Conservation (phyloP, 1,139 yeast species). For the Zygoascus hellenicus region DNA sequence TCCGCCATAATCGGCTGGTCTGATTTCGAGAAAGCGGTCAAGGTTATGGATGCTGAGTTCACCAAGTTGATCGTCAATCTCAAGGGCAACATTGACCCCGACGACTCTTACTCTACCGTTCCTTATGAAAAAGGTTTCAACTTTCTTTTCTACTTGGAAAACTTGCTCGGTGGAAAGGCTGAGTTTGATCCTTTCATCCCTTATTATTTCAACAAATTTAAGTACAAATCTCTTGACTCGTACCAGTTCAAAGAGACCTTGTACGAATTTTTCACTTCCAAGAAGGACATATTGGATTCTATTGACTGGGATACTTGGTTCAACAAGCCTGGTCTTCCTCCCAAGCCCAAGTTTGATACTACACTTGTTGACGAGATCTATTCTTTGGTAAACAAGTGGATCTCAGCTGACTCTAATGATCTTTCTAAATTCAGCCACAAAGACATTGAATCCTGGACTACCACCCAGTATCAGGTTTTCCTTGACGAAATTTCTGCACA, state of each 20-base stretch:
- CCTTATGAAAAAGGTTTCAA: conserved; percentile 92
- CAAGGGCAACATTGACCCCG: conserved; percentile 65
- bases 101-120: conserved; percentile 79
- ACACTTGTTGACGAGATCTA: conserved; percentile 70
- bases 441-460: conserved; percentile 54
- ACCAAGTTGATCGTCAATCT: conserved; percentile 66
- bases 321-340: conserved; percentile 74
- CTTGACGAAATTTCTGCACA: conserved; percentile 54
- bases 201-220: conserved; percentile 64
- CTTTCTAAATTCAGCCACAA: conserved; percentile 31
- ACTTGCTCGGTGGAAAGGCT: conserved; percentile 52
- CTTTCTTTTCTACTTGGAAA: conserved; percentile 68
- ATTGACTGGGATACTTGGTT: conserved; percentile 88
- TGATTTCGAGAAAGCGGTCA: conserved; percentile 62
- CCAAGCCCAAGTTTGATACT: conserved; percentile 71
- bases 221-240: conserved; percentile 68
- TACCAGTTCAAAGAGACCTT: conserved; percentile 73
- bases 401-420: conserved; percentile 16
- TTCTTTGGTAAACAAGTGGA: conserved; percentile 63
- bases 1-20: conserved; percentile 86
- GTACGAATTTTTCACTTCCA: conserved; percentile 48
- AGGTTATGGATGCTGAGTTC: conserved; percentile 51
- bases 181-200: conserved; percentile 76
- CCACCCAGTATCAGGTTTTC: conserved; percentile 76
- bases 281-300: conserved; percentile 47